Percentiles rank a stretch among this genome's conserved stretches.
Evolutionary conservation across 2,329 filamentous ascomycete genomes (phyloP).

Genomic region (Ambrosiella xylebori): DNA sequence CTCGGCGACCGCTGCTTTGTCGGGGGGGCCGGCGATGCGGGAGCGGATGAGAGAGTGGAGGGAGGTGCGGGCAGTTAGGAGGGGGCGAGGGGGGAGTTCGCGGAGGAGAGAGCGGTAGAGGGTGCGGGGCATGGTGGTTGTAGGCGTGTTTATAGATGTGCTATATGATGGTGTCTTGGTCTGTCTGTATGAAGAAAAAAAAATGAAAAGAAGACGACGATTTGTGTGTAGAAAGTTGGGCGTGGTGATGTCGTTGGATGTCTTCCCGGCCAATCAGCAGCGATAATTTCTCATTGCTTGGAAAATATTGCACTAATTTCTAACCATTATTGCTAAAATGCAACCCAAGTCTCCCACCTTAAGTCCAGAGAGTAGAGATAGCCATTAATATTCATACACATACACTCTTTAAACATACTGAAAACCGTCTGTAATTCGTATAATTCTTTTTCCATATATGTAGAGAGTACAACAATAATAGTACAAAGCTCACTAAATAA

Average conservation of each 20-base stretch:
- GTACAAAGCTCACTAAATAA: slow-evolving; percentile 19
- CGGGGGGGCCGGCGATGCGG: slow-evolving; percentile 18
- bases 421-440: too few species aligned
- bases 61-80: slow-evolving; percentile 42
- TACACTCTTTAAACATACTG: too few species aligned
- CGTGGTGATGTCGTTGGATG: too few species aligned
- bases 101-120: slow-evolving; percentile 80
- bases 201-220: neutral
- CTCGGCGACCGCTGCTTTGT: slow-evolving; percentile 11
- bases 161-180: neutral
- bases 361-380: too few species aligned
- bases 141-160: neutral
- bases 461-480: slow-evolving; percentile 10
- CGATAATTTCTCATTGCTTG: too few species aligned
- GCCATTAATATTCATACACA: too few species aligned
- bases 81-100: slow-evolving; percentile 60
- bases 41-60: slow-evolving; percentile 49
- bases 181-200: neutral
- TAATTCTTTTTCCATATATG: too few species aligned
- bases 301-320: too few species aligned
- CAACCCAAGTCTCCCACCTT: too few species aligned
- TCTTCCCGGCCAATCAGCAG: too few species aligned
- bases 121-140: slow-evolving; percentile 36
- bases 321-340: too few species aligned
- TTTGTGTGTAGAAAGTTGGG: too few species aligned